Evolutionary conservation across 352 stramenopile genomes (phyloP), one percentile per base, ranked within the genome.

Genomic region (Phytophthora meadii): DNA sequence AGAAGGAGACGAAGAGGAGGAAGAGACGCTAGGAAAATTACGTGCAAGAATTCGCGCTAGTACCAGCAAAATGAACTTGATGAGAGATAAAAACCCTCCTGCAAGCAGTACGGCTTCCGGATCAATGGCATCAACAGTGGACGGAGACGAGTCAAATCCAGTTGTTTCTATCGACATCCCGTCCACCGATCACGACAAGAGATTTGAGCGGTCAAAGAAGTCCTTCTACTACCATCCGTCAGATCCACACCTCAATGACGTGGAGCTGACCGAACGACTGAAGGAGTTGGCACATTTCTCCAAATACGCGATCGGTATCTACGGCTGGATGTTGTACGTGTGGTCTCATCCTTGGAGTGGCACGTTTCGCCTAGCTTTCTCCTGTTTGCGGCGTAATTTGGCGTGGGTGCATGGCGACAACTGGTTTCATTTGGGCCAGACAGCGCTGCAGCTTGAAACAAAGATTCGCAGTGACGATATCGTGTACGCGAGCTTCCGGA

Each of bases 301-400:
- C n/a, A 87, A 92, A 66, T 96, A 92, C 60, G 83, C 88, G 0
- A 73, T 95, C 27, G 86, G 88, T 10, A 96, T 96, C 52, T 96
- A 95, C 66, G 88, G 88, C 9, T 96, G 88, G 88, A 96, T 96
- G 87, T 70, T 96, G 41, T 96, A 91, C 62, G 82, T 96, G 25
- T 96, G 88, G 88, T 94, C 86, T n/a, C 85, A 94, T 46, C 88
- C 88, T 7, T 96, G 88, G 87, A 92, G 58, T n/a, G 84, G 83
- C 28, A 90, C 82, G 2, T 86, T 92, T 34, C 68, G 82, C 11
- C 65, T 96, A 4, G 82, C 87, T 5, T 90, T 96, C 39, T 84
- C 84, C 47, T 94, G 86, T 59, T 61, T 90, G 44, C 92, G 89
- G 58, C 83, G 81, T 19, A 70, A 71, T 8, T 51, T 74, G 19